A percentile compares a stretch with the other conserved stretches of the same genome.
These are phyloP conservation scores for Hymenoscyphus repandus DNA, from an alignment of 2,329 filamentous ascomycete species.

Conservation along the genomic window DNA sequence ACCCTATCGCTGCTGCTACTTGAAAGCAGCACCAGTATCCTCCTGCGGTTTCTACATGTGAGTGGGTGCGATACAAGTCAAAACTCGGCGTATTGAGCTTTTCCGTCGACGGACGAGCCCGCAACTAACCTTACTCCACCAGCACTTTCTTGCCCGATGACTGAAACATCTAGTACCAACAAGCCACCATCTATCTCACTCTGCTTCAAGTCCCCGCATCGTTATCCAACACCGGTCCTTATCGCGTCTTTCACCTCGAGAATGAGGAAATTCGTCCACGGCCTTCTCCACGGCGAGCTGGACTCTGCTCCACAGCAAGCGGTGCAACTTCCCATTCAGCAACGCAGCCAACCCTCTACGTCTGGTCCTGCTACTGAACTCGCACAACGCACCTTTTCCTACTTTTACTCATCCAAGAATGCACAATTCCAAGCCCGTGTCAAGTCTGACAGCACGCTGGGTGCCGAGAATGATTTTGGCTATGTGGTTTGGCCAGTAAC, in stretches of 20 bases:
- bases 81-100: too few species aligned
- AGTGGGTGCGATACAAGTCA: too few species aligned
- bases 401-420: constrained; percentile 10
- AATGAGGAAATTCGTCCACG: not conserved
- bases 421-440: constrained; percentile 12
- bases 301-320: not conserved
- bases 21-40: too few species aligned
- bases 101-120: too few species aligned
- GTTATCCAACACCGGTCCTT: not conserved
- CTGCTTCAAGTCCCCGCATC: too few species aligned
- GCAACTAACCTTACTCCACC: too few species aligned
- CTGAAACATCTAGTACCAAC: too few species aligned
- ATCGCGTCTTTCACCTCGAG: not conserved
- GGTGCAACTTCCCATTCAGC: not conserved
- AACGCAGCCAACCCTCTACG: not conserved
- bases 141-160: too few species aligned
- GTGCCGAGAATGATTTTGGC: constrained; percentile 11
- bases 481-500: constrained; percentile 22
- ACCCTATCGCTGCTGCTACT: too few species aligned
- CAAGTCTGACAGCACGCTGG: constrained; percentile 13
- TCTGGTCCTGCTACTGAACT: not conserved
- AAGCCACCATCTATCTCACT: too few species aligned
- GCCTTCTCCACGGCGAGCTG: not conserved
- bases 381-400: not conserved
- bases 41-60: too few species aligned